Percentiles rank a stretch among this genome's conserved stretches.
These are phyloP conservation scores for Aulographum hederae DNA, from an alignment of 2,329 filamentous ascomycete genomes.

Conservation along the genomic window DNA sequence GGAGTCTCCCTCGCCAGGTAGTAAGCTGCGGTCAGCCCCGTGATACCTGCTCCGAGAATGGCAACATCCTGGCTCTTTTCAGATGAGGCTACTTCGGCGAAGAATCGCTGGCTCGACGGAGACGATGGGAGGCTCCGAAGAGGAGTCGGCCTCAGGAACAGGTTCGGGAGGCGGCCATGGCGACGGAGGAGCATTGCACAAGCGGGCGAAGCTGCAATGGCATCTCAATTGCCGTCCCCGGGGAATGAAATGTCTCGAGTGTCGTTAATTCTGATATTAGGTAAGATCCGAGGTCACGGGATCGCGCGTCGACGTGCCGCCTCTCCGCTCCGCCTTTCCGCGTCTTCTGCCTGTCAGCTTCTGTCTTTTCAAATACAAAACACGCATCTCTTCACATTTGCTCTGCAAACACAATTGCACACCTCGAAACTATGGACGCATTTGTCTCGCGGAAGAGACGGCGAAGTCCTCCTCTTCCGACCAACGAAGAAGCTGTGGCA, in stretches of 20 bases:
- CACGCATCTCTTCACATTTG: too few relatives aligned
- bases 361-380: too few relatives aligned
- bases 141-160: neutral
- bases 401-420: too few relatives aligned
- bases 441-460: slow-evolving; percentile 20
- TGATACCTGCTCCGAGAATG: slow-evolving; percentile 33
- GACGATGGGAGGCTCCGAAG: neutral
- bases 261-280: too few relatives aligned
- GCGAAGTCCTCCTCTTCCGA: slow-evolving; percentile 9
- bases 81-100: too few relatives aligned
- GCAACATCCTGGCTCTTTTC: slow-evolving; percentile 19
- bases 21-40: slow-evolving; percentile 38
- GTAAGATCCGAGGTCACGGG: too few relatives aligned
- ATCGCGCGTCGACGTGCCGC: too few relatives aligned
- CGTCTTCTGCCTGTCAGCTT: too few relatives aligned
- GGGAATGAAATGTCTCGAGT: too few relatives aligned
- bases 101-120: neutral
- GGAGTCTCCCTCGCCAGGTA: slow-evolving; percentile 52
- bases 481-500: neutral
- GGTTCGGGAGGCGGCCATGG: neutral
- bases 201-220: neutral
- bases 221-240: neutral
- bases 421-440: slow-evolving; percentile 22
- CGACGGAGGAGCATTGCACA: neutral
- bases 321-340: too few relatives aligned